Evolutionary conservation across 768 basidiomycete genomes (phyloP), one percentile per base, ranked within the genome.

Genomic region (Suillus clintonianus): DNA sequence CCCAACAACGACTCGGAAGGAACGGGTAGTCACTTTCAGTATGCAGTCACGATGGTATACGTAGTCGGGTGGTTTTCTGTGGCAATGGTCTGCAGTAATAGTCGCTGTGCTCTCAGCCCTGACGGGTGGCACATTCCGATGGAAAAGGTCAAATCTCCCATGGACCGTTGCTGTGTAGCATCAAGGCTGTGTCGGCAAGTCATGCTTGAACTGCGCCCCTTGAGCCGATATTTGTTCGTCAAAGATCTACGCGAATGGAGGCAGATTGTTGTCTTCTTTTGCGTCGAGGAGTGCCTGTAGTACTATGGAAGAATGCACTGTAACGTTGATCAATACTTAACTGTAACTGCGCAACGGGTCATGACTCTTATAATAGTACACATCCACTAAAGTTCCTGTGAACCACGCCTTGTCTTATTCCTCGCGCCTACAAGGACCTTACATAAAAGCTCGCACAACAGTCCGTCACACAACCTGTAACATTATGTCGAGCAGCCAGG

Each of bases 401-500:
- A 37, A 62, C 17, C n/a, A 17, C 60, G 19, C 63, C n/a, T 61
- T 36, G 24, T 57, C 19, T 37, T 37, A 24, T 11, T 43, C 7
- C 36, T 41, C 41, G 34, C 11, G 11, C 36, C 39, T 30, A 58
- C 4, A 60, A 51, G 13, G 30, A 41, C 42, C 37, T 73, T 71
- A n/a, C n/a, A n/a, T n/a, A 71, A 73, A 64, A 64, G 67, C 43
- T 62, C 62, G 42, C 13, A 39, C 47, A 19, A 1, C 56, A 15
- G 37, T 30, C n/a, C 22, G 34, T 54, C 45, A 60, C n/a, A n/a
- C n/a, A n/a, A n/a, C 58, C 30, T 34, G 6, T 63, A 45, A 71
- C 27, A 51, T 51, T 22, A 61, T 77, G 75, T 74, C 76, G 32
- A 72, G 61, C 67, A 30, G 14, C 5, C 53, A 57, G 59, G 85